Evolutionary conservation across 139 green algal genomes (phyloP).

Genomic region (Picocystis salinarum): DNA sequence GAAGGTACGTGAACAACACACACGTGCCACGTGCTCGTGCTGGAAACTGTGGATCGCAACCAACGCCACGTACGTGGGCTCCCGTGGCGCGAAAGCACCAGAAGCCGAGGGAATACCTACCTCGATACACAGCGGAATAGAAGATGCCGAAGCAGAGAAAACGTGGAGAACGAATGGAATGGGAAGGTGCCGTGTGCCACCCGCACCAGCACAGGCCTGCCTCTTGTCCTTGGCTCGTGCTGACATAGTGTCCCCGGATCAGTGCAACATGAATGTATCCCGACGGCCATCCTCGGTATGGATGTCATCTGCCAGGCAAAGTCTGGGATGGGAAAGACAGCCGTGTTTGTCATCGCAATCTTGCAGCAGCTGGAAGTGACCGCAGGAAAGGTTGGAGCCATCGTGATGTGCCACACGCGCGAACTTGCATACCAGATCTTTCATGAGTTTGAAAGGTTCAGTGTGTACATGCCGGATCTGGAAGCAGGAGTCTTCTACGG

Average conservation of each 20-base stretch:
- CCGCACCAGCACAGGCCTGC: too few relatives aligned
- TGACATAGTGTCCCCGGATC: too few relatives aligned
- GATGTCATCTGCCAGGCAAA: conserved; percentile 98
- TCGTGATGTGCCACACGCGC: conserved; percentile 95
- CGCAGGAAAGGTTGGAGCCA: conserved; percentile 44
- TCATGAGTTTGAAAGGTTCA: conserved; percentile 94
- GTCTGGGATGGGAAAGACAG: conserved; percentile 99
- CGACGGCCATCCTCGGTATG: conserved; percentile 89
- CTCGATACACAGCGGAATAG: too few relatives aligned
- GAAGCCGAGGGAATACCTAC: too few relatives aligned
- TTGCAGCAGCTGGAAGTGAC: conserved; percentile 82
- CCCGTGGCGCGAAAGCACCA: too few relatives aligned
- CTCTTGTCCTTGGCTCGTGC: too few relatives aligned
- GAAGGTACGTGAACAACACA: conserved; percentile 58
- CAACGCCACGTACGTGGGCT: too few relatives aligned
- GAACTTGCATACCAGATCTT: conserved; percentile 98
- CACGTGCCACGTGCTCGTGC: too few relatives aligned
- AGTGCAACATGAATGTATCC: conserved; percentile 99
- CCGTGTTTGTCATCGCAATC: conserved; percentile 95
- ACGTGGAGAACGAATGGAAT: too few relatives aligned
- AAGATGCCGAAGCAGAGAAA: too few relatives aligned
- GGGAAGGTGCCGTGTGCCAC: too few relatives aligned
- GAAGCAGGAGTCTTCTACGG: conserved; percentile 89
- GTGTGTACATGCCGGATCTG: conserved; percentile 55
- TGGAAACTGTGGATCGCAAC: too few relatives aligned